Conservation (phyloP, 139 green algal species). For the Zygnema cylindricum region DNA sequence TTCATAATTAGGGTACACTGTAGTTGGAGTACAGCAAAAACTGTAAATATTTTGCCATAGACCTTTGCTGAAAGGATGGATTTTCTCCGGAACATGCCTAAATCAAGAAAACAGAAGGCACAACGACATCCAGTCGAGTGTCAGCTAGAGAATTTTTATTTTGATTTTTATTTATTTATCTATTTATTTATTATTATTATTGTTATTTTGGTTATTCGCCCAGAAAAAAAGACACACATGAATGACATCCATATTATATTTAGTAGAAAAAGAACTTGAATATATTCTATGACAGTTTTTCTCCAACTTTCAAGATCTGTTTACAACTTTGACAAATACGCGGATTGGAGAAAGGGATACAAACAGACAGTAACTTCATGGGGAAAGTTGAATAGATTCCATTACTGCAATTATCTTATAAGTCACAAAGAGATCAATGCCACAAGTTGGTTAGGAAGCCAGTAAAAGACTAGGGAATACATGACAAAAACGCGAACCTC, state of each 20-base stretch:
- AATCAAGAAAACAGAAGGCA: background rate
- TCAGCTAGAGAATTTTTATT: background rate
- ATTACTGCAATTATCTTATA: no score
- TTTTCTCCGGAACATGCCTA: slow-evolving; percentile 2
- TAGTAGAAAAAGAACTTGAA: no score
- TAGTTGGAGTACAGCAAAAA: slow-evolving; percentile 1
- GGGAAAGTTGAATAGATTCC: no score
- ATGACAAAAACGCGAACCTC: background rate
- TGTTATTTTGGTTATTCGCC: no score
- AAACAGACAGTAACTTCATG: background rate
- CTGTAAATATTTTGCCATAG: slow-evolving; percentile 11
- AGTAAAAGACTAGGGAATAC: background rate
- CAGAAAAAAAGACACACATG: background rate
- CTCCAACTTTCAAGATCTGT: background rate
- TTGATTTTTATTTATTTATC: background rate
- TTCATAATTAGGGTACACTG: slow-evolving; percentile 21
- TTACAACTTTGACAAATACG: background rate
- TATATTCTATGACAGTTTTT: slow-evolving; percentile 1
- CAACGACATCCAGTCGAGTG: background rate
- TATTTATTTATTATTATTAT: no score
- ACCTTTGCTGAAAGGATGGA: slow-evolving; percentile 42
- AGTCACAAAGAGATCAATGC: background rate
- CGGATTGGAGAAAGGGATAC: background rate
- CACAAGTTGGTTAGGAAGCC: background rate
- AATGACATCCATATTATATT: no score